Base-by-base conservation (phyloP, 768 basidiomycete species). In the Pleurotus sapidus region DNA sequence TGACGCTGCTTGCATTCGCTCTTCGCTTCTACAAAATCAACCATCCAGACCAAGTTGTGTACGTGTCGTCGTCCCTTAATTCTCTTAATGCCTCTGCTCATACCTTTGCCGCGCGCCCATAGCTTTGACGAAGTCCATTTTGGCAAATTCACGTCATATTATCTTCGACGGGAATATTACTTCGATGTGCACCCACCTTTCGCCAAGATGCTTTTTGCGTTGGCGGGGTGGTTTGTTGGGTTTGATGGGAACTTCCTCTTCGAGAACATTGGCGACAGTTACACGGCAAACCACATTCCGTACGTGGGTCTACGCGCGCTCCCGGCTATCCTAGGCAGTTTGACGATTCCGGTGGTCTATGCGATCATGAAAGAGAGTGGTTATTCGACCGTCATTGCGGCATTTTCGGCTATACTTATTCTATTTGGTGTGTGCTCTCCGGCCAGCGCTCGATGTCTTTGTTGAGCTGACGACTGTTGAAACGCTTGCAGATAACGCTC, bases 181-280 rank as follows among this genome's bases (percentile, higher is more conserved):
- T 99, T 99, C 77, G 97, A 99, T 69, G 96, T 99, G 6, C 97
- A 99, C 66, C 97, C 97, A 38, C 97, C 97, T 2, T 84, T 98
- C 51, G 95, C 97, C 42, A 99, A 99, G 70, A 82, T 99, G 59
- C 79, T 99, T 23, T 93, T 96, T 66, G 97, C 88, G 42, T 81
- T 97, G 34, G 91, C 92, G 25, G 97, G 94, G 60, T 98, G 93
- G 93, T 90, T 95, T 57, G 92, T 95, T 27, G 97, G 96, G 8
- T 98, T 95, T 67, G 91, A 98, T 63, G 97, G 97, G 40, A 78
- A 88, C 50, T 99, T 98, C 73, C 80, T 86, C 25, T 99, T 99
- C 77, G 91, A 97, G 59, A 88, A 86, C 65, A 98, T 99, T 60
- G 97, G 95, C 23, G 96, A 98, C 70, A 91, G 84, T 67, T 98